Conservation (phyloP, 202 grass and related monocot genomes). For the Panicum virgatum region DNA sequence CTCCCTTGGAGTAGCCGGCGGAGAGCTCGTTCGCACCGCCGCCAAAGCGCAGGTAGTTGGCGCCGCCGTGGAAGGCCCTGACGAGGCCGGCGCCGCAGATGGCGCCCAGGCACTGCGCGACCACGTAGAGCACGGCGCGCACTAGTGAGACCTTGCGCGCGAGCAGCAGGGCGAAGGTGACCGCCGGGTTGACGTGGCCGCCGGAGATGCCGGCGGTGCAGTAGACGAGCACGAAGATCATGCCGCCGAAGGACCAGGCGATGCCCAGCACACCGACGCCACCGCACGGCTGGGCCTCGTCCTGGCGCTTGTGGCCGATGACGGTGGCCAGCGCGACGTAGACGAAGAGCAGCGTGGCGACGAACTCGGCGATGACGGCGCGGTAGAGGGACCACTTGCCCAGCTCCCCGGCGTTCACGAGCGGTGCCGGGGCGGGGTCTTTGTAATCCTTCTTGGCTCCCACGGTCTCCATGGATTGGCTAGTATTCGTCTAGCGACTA, state of each 20-base stretch:
- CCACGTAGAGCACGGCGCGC: background rate
- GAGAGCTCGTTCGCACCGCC: slow-evolving; percentile 70
- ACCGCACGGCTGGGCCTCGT: slow-evolving; percentile 39
- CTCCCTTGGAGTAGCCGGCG: slow-evolving; percentile 55
- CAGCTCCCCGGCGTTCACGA: slow-evolving; percentile 58
- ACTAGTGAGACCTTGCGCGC: slow-evolving; percentile 11
- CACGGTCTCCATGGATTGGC: background rate
- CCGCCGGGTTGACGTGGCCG: slow-evolving; percentile 26
- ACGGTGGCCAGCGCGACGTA: slow-evolving; percentile 69
- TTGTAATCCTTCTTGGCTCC: slow-evolving; percentile 56
- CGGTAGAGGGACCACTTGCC: slow-evolving; percentile 67
- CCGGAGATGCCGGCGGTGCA: slow-evolving; percentile 90
- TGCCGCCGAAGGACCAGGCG: slow-evolving; percentile 92
- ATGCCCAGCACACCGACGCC: slow-evolving; percentile 75
- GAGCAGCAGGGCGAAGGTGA: slow-evolving; percentile 23
- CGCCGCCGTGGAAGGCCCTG: background rate
- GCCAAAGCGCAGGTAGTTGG: slow-evolving; percentile 30
- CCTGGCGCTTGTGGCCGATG: slow-evolving; percentile 61
- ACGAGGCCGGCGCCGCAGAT: slow-evolving; percentile 14
- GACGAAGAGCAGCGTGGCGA: slow-evolving; percentile 69
- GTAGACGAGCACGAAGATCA: slow-evolving; percentile 98
- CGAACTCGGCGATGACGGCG: slow-evolving; percentile 65
- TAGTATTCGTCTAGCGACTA: background rate
- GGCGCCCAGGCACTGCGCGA: slow-evolving; percentile 11
- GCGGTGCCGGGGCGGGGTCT: slow-evolving; percentile 55